Evolutionary conservation across 768 basidiomycete species (phyloP).

Genomic region (Mycena rebaudengoi): DNA sequence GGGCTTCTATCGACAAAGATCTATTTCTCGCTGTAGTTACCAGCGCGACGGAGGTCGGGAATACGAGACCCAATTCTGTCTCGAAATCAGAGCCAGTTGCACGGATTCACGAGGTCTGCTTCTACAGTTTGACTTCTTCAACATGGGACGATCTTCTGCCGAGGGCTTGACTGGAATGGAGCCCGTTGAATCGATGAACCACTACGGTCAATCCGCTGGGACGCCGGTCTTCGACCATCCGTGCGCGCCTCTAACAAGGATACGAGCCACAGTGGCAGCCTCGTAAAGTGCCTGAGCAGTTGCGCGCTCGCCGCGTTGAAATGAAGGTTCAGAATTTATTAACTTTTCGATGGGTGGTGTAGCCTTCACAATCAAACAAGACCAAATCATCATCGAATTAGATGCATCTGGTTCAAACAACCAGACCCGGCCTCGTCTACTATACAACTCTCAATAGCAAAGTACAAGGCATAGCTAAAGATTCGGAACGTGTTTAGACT

Average conservation of each 20-base stretch:
- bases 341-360: no score
- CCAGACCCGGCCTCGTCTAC: background rate
- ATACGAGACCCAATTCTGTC: slow-evolving; percentile 65
- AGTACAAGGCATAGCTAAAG: slow-evolving; percentile 16
- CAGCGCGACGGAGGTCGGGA: slow-evolving; percentile 78
- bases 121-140: slow-evolving; percentile 86
- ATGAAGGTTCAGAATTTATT: no score
- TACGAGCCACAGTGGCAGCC: no score
- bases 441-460: slow-evolving; percentile 12
- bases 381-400: no score
- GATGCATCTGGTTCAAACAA: background rate
- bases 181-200: slow-evolving; percentile 55
- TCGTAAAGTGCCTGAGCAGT: no score
- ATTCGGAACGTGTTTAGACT: slow-evolving; percentile 33
- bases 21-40: slow-evolving; percentile 90
- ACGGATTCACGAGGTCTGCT: slow-evolving; percentile 88
- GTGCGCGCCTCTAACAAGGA: slow-evolving; percentile 88
- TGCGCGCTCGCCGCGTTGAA: no score
- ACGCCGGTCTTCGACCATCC: slow-evolving; percentile 86
- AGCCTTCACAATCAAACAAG: no score
- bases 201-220: slow-evolving; percentile 52
- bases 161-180: slow-evolving; percentile 70
- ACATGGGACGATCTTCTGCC: slow-evolving; percentile 80
- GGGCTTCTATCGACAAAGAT: slow-evolving; percentile 78
- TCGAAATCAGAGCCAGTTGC: slow-evolving; percentile 72